Percentiles rank a stretch among this genome's conserved stretches.
Conservation (phyloP, 2,329 filamentous ascomycete species). For the Delphinella strobiligena region DNA sequence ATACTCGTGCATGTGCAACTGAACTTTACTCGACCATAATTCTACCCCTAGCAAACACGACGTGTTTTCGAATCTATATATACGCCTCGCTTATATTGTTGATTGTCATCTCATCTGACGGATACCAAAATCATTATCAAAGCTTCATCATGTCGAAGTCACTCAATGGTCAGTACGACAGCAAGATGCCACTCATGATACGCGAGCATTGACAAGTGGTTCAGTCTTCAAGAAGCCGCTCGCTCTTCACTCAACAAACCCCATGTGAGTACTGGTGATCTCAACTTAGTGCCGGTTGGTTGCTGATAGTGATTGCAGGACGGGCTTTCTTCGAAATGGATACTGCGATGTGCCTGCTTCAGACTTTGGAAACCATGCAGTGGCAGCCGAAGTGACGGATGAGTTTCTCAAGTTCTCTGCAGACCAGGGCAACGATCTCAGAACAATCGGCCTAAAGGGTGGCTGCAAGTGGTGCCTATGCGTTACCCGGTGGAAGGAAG, state of each 20-base stretch:
- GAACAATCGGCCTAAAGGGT: constrained; percentile 40
- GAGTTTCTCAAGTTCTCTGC: constrained; percentile 52
- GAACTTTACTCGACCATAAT: too few relatives aligned
- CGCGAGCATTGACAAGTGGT: not conserved
- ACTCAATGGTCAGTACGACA: constrained; percentile 16
- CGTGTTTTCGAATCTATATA: too few relatives aligned
- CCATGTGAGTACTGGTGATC: too few relatives aligned
- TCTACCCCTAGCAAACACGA: too few relatives aligned
- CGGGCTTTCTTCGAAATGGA: constrained; percentile 49
- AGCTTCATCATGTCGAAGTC: constrained; percentile 22
- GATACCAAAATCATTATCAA: too few relatives aligned
- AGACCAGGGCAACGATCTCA: constrained; percentile 46
- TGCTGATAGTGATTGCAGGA: too few relatives aligned
- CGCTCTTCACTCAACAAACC: constrained; percentile 43
- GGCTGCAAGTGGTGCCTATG: constrained; percentile 55
- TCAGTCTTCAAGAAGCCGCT: constrained; percentile 48
- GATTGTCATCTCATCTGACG: too few relatives aligned
- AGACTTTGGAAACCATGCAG: constrained; percentile 48
- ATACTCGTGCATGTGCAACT: too few relatives aligned
- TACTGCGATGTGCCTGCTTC: constrained; percentile 45
- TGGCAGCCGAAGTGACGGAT: constrained; percentile 46
- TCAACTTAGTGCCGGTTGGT: too few relatives aligned
- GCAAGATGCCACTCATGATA: too few relatives aligned
- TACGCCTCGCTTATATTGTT: too few relatives aligned
- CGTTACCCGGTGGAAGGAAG: constrained; percentile 42